Evolutionary conservation across 2,329 filamentous ascomycete species (phyloP).

Genomic region (Hymenoscyphus fraxineus): DNA sequence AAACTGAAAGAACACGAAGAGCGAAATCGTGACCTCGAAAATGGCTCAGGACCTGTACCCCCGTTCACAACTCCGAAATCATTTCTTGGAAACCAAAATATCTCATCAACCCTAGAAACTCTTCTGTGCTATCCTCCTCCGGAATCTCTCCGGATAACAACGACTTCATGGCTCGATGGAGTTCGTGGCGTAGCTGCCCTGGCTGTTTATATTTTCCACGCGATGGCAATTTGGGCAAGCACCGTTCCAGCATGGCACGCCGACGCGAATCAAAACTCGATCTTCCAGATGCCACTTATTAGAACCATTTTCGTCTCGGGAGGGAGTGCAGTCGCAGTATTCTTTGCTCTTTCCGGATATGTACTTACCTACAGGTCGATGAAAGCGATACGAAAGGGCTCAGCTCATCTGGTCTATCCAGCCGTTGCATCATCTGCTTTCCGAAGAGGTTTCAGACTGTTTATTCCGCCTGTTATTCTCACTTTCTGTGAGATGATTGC

Average conservation of each 20-base stretch:
- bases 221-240: slow-evolving; percentile 34
- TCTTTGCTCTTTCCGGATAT: slow-evolving; percentile 48
- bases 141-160: slow-evolving; percentile 21
- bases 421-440: slow-evolving; percentile 44
- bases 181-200: slow-evolving; percentile 45
- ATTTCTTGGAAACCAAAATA: slow-evolving; percentile 14
- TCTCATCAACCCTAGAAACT: not conserved
- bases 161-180: slow-evolving; percentile 46
- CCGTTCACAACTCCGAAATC: not conserved
- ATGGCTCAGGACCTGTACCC: not conserved
- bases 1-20: slow-evolving; percentile 2
- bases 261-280: slow-evolving; percentile 34
- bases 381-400: slow-evolving; percentile 36
- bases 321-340: slow-evolving; percentile 45
- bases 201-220: slow-evolving; percentile 45
- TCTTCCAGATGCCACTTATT: slow-evolving; percentile 42
- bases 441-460: slow-evolving; percentile 43
- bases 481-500: slow-evolving; percentile 36
- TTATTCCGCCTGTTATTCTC: slow-evolving; percentile 41
- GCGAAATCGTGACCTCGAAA: not conserved
- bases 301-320: slow-evolving; percentile 42
- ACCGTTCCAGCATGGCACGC: slow-evolving; percentile 26
- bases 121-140: slow-evolving; percentile 23
- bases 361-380: slow-evolving; percentile 43
- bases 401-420: slow-evolving; percentile 36